Evolutionary conservation across 2,329 filamentous ascomycete species (phyloP).

Genomic region (Microdochium trichocladiopsis): DNA sequence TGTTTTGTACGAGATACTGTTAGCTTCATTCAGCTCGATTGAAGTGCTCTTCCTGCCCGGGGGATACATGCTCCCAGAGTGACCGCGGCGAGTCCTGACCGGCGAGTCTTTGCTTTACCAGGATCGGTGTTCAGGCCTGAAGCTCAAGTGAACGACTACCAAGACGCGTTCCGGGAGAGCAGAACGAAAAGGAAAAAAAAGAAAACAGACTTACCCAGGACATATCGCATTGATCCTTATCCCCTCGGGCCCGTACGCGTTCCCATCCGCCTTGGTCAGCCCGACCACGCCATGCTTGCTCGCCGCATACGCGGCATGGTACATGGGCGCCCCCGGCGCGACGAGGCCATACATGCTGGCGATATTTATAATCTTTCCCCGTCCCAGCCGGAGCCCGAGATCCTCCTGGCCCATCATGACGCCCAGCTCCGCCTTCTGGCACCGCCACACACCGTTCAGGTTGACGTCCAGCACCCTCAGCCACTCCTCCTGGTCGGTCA

Average conservation of each 20-base stretch:
- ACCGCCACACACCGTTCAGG: constrained; percentile 49
- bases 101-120: no score
- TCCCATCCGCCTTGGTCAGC: constrained; percentile 45
- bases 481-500: constrained; percentile 39
- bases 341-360: constrained; percentile 44
- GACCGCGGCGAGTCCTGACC: no score
- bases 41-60: no score
- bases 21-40: no score
- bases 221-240: constrained; percentile 58
- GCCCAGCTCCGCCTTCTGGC: constrained; percentile 43
- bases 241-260: constrained; percentile 38
- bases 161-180: no score
- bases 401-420: constrained; percentile 45
- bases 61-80: no score
- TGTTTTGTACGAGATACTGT: not conserved
- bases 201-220: constrained; percentile 29
- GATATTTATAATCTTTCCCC: constrained; percentile 48
- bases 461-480: constrained; percentile 43
- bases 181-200: no score
- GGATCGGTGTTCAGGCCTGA: no score
- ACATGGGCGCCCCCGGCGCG: constrained; percentile 23
- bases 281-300: constrained; percentile 48
- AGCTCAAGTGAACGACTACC: no score
- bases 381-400: constrained; percentile 27
- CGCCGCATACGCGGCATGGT: constrained; percentile 39